These are phyloP conservation scores for Camellia sinensis DNA, from an alignment of 148 eudicot species.

Conservation along the genomic window DNA sequence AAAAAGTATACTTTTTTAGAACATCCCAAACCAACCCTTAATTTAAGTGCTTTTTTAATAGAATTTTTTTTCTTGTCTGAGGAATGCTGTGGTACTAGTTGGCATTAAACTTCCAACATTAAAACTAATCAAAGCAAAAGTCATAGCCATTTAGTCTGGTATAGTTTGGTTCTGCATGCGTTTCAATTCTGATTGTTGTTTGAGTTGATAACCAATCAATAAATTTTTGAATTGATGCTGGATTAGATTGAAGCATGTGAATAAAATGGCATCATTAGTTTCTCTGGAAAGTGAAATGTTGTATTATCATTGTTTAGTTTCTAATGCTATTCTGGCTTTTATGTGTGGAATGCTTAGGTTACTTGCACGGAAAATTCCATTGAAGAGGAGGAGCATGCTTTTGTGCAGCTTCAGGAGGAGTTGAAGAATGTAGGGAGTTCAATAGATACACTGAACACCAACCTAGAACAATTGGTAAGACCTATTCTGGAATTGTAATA, in stretches of 20 bases:
- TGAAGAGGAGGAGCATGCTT: conserved; percentile 12
- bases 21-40: too few species aligned
- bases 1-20: too few species aligned
- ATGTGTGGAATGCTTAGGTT: conserved; percentile 6
- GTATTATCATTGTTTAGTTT: background rate
- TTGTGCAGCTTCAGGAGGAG: conserved; percentile 17
- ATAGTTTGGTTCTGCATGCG: conserved; percentile 5
- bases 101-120: background rate
- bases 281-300: conserved; percentile 2
- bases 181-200: background rate
- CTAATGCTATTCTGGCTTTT: background rate
- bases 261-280: background rate
- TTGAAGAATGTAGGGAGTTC: conserved; percentile 18
- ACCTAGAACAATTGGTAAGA: conserved; percentile 17
- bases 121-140: background rate
- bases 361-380: background rate
- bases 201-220: background rate
- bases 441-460: conserved; percentile 3
- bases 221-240: background rate
- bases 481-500: background rate
- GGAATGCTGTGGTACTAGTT: background rate
- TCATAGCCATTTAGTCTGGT: background rate
- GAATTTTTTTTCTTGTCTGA: background rate
- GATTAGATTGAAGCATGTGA: background rate
- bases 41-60: background rate